Evolutionary conservation across 768 basidiomycete species (phyloP).

Genomic region (Fibroporia radiculosa): DNA sequence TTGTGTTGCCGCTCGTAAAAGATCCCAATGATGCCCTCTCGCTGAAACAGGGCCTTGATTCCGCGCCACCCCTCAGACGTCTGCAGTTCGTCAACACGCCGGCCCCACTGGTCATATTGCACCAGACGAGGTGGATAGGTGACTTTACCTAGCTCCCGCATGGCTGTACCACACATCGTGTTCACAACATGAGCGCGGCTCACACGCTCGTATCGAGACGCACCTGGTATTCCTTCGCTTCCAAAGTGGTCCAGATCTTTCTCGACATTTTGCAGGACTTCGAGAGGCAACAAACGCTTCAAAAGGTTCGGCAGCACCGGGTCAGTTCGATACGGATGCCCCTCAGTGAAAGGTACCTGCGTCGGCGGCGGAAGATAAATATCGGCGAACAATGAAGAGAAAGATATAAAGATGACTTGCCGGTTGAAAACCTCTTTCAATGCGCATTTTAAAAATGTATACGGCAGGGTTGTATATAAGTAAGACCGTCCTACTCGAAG

Average conservation of each 20-base stretch:
- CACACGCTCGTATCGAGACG: too few relatives aligned
- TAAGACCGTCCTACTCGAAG: too few relatives aligned
- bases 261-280: conserved; percentile 41
- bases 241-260: conserved; percentile 57
- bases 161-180: conserved; percentile 28
- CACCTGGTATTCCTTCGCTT: conserved; percentile 44
- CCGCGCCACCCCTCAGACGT: conserved; percentile 70
- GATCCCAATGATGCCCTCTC: conserved; percentile 60
- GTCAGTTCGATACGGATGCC: conserved; percentile 56
- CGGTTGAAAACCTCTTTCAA: conserved; percentile 61
- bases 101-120: conserved; percentile 74
- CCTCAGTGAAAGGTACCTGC: conserved; percentile 46
- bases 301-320: conserved; percentile 54
- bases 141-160: conserved; percentile 39
- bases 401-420: conserved; percentile 24
- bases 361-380: not conserved
- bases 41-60: conserved; percentile 53
- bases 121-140: conserved; percentile 43
- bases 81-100: conserved; percentile 53
- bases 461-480: too few relatives aligned
- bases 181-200: not conserved
- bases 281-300: conserved; percentile 45
- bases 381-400: too few relatives aligned
- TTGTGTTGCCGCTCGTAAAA: conserved; percentile 58
- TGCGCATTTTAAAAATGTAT: conserved; percentile 36